Evolutionary conservation across 306 rosid species (phyloP), one percentile per base, ranked within the genome.

Genomic region (Cucurbita pepo): DNA sequence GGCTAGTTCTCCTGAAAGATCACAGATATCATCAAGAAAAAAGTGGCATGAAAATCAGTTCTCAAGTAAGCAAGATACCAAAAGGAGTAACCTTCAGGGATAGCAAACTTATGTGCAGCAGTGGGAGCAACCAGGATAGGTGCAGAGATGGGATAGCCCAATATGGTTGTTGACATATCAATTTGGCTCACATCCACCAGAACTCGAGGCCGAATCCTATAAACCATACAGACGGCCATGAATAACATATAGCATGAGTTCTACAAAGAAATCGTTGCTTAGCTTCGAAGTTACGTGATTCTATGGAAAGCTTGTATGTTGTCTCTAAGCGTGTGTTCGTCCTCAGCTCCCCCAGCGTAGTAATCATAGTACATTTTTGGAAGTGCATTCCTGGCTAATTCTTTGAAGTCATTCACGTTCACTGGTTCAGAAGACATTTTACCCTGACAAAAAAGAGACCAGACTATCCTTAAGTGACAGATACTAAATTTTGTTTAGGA

Each of bases 151-250:
- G 38, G 73, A 86, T 70, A 75, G 5, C 94, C 90, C 71, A 84
- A 78, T 34, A 86, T 14, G 10, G 82, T 79, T 18, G 85, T 81
- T 56, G 94, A 81, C 80, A 78, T 79, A 56, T 88, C 82, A 11
- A 88, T 77, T 76, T 77, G 82, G 83, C 90, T 88, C 18, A 88
- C 94, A 9, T 88, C 90, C 37, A 86, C 82, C 47, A 86, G 86
- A 76, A 86, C 61, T 80, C 94, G 79, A 52, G 94, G 94, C 64
- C 77, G 71, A 56, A 88, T 48, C 83, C 94, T 88, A 16, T 48
- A 48, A 30, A 30, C 34, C 77, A 76, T 45, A 13, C 36, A 56
- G 56, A 5, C 41, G 41, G 11, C 22, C 3, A 62, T 37, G 43
- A 40, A 53, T 36, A 34, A 8, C 41, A 38, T 6, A 52, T 36